Evolutionary conservation across 2,329 filamentous ascomycete genomes (phyloP).

Genomic region (Alternaria gaisen): DNA sequence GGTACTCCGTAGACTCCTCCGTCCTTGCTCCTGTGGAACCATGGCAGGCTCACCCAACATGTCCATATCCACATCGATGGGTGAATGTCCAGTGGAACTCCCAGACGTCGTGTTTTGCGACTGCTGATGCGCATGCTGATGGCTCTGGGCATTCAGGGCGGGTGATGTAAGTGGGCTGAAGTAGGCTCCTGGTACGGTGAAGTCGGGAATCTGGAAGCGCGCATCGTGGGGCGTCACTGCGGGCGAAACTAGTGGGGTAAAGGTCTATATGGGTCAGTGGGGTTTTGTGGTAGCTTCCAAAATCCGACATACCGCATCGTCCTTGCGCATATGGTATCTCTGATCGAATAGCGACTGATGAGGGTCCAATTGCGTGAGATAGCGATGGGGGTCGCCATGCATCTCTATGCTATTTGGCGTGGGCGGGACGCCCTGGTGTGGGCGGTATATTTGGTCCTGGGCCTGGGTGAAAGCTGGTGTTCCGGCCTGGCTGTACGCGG

Average conservation of each 20-base stretch:
- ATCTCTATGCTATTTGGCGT: conserved; percentile 85
- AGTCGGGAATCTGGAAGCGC: conserved; percentile 68
- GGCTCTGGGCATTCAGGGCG: conserved; percentile 75
- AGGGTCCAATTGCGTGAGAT: conserved; percentile 63
- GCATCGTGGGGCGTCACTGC: conserved; percentile 81
- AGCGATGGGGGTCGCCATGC: conserved; percentile 66
- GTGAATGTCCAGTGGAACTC: conserved; percentile 60
- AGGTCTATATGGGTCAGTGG: conserved; percentile 67
- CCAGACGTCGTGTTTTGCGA: conserved; percentile 59
- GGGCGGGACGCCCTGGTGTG: conserved; percentile 73
- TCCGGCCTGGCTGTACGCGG: conserved; percentile 45
- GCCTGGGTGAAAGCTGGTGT: conserved; percentile 52
- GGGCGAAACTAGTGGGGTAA: conserved; percentile 84
- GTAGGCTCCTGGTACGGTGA: conserved; percentile 72
- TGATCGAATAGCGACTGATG: conserved; percentile 71
- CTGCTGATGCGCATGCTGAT: conserved; percentile 40
- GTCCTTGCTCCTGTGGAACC: conserved; percentile 55
- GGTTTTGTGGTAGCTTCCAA: not conserved
- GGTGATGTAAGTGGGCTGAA: conserved; percentile 87
- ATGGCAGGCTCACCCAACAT: conserved; percentile 51
- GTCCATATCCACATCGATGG: conserved; percentile 57
- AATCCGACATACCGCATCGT: conserved; percentile 67
- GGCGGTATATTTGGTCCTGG: conserved; percentile 55
- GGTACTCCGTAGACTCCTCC: conserved; percentile 36
- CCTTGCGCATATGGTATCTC: conserved; percentile 71